phyloP scores from a whole-genome alignment of 495 filamentous ascomycete genomes.

The Xylaria bambusicola region DNA sequence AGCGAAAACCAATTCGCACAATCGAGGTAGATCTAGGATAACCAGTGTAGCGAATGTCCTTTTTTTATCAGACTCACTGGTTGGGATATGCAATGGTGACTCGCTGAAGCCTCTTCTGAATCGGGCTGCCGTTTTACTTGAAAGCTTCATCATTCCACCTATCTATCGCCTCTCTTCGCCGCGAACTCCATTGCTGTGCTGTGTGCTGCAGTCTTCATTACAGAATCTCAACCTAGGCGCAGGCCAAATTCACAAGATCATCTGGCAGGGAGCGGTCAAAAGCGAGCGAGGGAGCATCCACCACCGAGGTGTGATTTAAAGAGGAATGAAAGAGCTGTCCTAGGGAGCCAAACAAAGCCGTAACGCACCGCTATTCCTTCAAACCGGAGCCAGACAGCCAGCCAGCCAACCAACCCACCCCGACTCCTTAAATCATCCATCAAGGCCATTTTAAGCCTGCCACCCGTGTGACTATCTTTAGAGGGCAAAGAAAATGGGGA shows the following conservation, averaged over 20 bases:
- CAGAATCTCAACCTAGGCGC: background rate
- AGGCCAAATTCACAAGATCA: background rate
- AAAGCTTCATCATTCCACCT: background rate
- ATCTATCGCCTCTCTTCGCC: background rate
- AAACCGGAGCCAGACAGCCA: slow-evolving; percentile 21
- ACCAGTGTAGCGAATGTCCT: slow-evolving; percentile 24
- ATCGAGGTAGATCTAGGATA: too few species aligned
- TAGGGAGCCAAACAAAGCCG: slow-evolving; percentile 14
- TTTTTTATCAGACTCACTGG: slow-evolving; percentile 9
- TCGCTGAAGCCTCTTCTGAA: slow-evolving; percentile 7
- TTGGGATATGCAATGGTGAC: slow-evolving; percentile 5
- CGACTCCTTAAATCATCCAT: slow-evolving; percentile 21
- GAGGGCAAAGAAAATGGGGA: slow-evolving; percentile 10
- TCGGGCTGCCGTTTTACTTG: background rate
- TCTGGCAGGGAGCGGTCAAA: background rate
- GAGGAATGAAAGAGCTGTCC: slow-evolving; percentile 55
- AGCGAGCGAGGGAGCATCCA: slow-evolving; percentile 2
- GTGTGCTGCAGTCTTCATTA: slow-evolving; percentile 1
- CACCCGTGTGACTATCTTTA: slow-evolving; percentile 20
- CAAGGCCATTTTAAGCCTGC: slow-evolving; percentile 21
- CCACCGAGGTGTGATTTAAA: slow-evolving; percentile 12
- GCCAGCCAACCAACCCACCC: slow-evolving; percentile 16
- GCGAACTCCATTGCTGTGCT: background rate
- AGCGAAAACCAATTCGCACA: too few species aligned
- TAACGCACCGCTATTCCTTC: slow-evolving; percentile 20